Base-by-base conservation (phyloP, 2,329 filamentous ascomycete genomes). In the Cordyceps cicadae region DNA sequence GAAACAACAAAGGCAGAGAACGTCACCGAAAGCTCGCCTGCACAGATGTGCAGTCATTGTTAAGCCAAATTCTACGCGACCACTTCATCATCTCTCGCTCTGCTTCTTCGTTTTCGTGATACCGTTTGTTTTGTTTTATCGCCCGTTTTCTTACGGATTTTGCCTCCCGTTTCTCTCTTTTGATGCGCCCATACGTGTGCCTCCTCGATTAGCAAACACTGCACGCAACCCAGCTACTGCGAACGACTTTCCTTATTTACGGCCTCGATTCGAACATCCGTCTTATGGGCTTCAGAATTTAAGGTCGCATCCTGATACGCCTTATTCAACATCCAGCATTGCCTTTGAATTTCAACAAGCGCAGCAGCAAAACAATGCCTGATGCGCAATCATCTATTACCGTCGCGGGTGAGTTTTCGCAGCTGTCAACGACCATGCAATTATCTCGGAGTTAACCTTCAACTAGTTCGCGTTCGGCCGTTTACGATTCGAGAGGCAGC, bases 401-500 rank as follows among this genome's bases (percentile, higher is more conserved):
- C 54, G 83, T 85, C 68, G 77, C 82, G 67, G 80, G 82, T 85
- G 74, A 43, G 77, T 24, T 54, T 32, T 43, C 29, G 19, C 41
- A 32, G 34, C 43, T 21, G 57, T 53, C 19, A 12, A 14, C 15
- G 21, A 32, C 19, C 8, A 56, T 59, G 62, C 24, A 26, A 59
- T 60, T 26, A 50, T 24, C 8, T 21, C 34, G 19, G 62, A 63
- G 63, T 71, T 78, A 60, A 74, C 65, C n/a, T 19, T 46, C 39
- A 51, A 49, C 41, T 67, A 87, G 86, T 89, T 64, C 84, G 86
- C 70, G 86, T 89, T 66, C 83, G 86, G 67, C 86, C 86, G 6
- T 89, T 89, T 68, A 89, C 86, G 12, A 97, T 97, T 67, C 83
- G 92, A 77, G 94, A 99, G 81, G 94, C 94, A 67, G 94, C 94